Conservation (phyloP, 345 rosid species). For the Aethionema arabicum region DNA sequence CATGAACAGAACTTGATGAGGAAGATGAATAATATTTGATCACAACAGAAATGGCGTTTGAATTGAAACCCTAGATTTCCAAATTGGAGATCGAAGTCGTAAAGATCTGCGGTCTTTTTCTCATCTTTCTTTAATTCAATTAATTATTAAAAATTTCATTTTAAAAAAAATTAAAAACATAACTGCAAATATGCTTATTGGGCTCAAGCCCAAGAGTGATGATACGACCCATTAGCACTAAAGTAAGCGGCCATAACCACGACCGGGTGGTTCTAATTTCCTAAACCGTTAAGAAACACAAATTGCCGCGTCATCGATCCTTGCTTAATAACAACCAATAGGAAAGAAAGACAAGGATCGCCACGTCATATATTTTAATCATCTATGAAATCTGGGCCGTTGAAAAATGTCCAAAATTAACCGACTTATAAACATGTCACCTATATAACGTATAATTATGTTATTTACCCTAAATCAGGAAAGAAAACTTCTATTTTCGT, state of each 20-base stretch:
- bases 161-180: no score
- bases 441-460: conserved; percentile 13
- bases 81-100: no score
- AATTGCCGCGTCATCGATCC: conserved; percentile 30
- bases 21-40: no score
- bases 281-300: conserved; percentile 27
- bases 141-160: no score
- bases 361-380: conserved; percentile 2
- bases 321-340: not conserved
- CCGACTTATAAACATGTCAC: conserved; percentile 22
- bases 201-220: not conserved
- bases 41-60: no score
- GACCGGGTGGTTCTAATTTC: not conserved
- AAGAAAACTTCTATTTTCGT: not conserved
- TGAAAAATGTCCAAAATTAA: conserved; percentile 6
- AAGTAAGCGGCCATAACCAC: not conserved
- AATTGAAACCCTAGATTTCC: no score
- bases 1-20: no score
- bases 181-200: no score
- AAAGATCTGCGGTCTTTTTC: no score
- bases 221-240: not conserved
- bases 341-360: conserved; percentile 14
- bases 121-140: no score
- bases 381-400: conserved; percentile 24
- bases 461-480: not conserved